These are phyloP conservation scores for Tetrahymena borealis DNA, from an alignment of 73 alveolate species.

Conservation along the genomic window DNA sequence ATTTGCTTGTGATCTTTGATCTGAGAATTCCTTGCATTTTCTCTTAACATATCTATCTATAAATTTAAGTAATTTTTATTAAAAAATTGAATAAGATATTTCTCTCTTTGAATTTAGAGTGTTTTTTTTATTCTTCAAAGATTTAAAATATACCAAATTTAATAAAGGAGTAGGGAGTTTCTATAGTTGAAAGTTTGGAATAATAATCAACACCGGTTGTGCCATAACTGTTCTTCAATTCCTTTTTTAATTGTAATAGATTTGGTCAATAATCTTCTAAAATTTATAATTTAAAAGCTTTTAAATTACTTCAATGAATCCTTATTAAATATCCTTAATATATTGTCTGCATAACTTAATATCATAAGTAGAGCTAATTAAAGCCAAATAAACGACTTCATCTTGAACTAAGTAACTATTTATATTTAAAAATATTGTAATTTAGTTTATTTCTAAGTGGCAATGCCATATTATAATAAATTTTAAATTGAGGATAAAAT, in stretches of 20 bases:
- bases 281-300: neutral
- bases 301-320: neutral
- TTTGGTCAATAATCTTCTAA: neutral
- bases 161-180: neutral
- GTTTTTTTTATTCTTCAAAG: neutral
- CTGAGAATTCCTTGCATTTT: neutral
- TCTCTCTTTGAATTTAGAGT: neutral
- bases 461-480: no score
- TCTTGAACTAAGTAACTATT: neutral
- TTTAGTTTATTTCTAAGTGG: no score
- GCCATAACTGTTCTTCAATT: neutral
- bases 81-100: neutral
- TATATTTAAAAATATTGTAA: neutral
- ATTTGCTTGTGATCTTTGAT: neutral
- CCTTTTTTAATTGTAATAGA: neutral
- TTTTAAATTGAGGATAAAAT: no score
- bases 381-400: neutral
- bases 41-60: neutral
- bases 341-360: neutral
- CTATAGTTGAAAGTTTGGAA: neutral
- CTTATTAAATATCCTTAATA: neutral
- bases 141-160: neutral
- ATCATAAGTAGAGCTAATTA: neutral
- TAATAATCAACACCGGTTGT: neutral
- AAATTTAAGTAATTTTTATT: neutral